These are phyloP conservation scores for Osmozyma mogii DNA, from an alignment of 805 yeast genomes.

Conservation along the genomic window DNA sequence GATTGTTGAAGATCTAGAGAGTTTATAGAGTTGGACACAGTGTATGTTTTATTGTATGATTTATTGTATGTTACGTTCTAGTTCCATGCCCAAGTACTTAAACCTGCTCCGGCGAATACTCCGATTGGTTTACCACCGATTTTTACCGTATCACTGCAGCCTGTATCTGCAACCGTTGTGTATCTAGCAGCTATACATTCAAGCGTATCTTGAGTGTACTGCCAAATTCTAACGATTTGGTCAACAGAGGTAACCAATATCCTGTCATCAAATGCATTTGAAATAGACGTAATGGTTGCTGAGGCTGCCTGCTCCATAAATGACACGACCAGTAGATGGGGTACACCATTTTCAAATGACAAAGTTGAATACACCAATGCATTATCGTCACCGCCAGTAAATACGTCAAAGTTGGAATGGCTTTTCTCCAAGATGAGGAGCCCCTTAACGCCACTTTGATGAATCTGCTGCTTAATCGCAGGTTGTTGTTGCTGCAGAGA, in stretches of 20 bases:
- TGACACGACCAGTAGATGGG: slow-evolving; percentile 18
- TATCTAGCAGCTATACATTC: slow-evolving; percentile 35
- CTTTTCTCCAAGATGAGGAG: slow-evolving; percentile 13
- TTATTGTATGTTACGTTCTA: neutral
- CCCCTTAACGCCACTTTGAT: slow-evolving; percentile 80
- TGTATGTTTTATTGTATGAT: neutral
- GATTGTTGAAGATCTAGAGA: slow-evolving; percentile 58
- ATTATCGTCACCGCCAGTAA: slow-evolving; percentile 94
- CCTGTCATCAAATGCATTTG: slow-evolving; percentile 17
- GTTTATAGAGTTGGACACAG: too few species aligned
- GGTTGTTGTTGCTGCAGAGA: too few species aligned
- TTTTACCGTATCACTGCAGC: slow-evolving; percentile 45
- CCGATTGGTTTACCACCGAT: slow-evolving; percentile 23
- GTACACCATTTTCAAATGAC: slow-evolving; percentile 4
- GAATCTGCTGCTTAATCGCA: slow-evolving; percentile 47
- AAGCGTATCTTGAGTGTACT: slow-evolving; percentile 17
- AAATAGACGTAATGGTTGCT: slow-evolving; percentile 72
- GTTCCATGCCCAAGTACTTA: slow-evolving; percentile 34
- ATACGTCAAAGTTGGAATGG: slow-evolving; percentile 21
- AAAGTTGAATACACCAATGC: slow-evolving; percentile 35
- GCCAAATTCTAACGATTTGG: slow-evolving; percentile 69
- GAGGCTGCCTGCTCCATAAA: slow-evolving; percentile 63
- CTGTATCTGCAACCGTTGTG: slow-evolving; percentile 89
- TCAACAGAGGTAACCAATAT: slow-evolving; percentile 70
- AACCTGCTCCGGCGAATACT: slow-evolving; percentile 76